phyloP scores from a whole-genome alignment of 345 rosid species.

The Arabidopsis suecica region DNA sequence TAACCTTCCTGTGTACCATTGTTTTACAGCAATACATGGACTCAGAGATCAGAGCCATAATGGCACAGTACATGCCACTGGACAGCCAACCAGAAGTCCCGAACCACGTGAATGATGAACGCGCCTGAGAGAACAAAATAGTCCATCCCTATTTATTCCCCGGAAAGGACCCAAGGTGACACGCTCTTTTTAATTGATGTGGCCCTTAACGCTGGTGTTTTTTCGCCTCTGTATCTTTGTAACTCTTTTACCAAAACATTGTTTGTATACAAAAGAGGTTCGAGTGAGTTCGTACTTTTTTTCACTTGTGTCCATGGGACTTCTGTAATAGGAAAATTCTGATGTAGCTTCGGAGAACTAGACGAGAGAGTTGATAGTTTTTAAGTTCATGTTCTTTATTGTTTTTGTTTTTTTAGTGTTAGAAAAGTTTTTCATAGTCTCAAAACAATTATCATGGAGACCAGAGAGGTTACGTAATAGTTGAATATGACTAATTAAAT shows the following conservation, averaged over 20 bases:
- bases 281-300: neutral
- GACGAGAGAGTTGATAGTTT: neutral
- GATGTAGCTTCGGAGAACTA: conserved; percentile 1
- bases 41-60: conserved; percentile 94
- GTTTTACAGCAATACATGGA: conserved; percentile 89
- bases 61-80: conserved; percentile 99
- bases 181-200: conserved; percentile 25
- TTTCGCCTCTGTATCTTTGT: conserved; percentile 14
- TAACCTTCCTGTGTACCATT: neutral
- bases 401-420: neutral
- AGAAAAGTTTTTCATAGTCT: too few relatives aligned
- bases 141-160: conserved; percentile 28
- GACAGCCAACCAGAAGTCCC: conserved; percentile 81
- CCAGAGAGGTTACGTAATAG: too few relatives aligned
- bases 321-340: conserved; percentile 23
- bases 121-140: conserved; percentile 48
- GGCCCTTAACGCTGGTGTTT: conserved; percentile 24
- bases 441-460: too few relatives aligned
- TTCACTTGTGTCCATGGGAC: conserved; percentile 19
- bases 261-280: conserved; percentile 8
- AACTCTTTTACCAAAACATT: conserved; percentile 28
- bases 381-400: neutral
- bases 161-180: conserved; percentile 27
- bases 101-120: conserved; percentile 59
- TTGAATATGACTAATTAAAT: too few relatives aligned